These are phyloP conservation scores for Sporothrix pallida DNA, from an alignment of 2,329 filamentous ascomycete species.

Conservation along the genomic window DNA sequence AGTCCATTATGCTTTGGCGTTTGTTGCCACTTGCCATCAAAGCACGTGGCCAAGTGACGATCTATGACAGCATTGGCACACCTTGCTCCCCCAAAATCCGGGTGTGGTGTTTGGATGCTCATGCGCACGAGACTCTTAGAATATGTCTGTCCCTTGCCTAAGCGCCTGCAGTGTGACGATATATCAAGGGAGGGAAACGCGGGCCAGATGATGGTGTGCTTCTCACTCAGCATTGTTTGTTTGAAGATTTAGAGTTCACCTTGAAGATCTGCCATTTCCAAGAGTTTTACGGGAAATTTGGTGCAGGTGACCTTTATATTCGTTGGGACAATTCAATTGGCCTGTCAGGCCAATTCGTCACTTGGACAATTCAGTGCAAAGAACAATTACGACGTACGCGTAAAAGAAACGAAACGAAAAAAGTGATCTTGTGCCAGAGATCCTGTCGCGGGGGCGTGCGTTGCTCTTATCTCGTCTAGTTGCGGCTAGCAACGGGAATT, in stretches of 20 bases:
- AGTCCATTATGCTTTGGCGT: not conserved
- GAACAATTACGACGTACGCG: too few relatives aligned
- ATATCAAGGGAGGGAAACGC: not conserved
- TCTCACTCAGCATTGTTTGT: not conserved
- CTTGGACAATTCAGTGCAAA: not conserved
- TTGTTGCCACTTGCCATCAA: not conserved
- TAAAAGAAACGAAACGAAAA: not conserved
- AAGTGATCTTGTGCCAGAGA: not conserved
- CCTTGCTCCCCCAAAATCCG: not conserved
- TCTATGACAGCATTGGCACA: not conserved
- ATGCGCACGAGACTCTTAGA: not conserved
- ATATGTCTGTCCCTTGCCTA: conserved; percentile 2
- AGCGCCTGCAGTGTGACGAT: not conserved
- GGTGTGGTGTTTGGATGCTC: not conserved
- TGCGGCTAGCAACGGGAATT: conserved; percentile 20
- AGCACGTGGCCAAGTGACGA: not conserved
- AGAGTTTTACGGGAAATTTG: not conserved
- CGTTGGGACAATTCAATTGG: not conserved
- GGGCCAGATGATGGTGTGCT: not conserved
- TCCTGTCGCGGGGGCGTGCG: not conserved
- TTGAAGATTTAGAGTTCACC: not conserved
- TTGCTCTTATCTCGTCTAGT: conserved; percentile 19
- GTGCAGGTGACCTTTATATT: not conserved
- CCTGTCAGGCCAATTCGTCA: not conserved
- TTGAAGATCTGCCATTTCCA: not conserved